Percentiles rank a stretch among this genome's conserved stretches.
phyloP scores from a whole-genome alignment of 345 rosid genomes.

The Cardamine occulta region DNA sequence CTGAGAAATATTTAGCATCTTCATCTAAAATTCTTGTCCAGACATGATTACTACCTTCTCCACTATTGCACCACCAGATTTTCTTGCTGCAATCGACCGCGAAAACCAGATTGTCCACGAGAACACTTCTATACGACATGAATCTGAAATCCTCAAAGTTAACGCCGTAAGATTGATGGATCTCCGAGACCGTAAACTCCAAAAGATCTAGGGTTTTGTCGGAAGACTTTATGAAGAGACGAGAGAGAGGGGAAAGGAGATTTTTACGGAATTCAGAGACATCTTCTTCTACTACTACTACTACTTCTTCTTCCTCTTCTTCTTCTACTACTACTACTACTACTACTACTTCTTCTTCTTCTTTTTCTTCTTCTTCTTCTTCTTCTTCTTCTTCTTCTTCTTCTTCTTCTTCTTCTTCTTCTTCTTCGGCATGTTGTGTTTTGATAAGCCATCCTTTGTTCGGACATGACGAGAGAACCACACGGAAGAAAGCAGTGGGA shows the following conservation, averaged over 20 bases:
- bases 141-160: neutral
- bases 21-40: conserved; percentile 26
- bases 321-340: too few species aligned
- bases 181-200: conserved; percentile 27
- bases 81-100: neutral
- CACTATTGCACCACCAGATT: conserved; percentile 30
- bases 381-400: too few species aligned
- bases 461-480: neutral
- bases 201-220: conserved; percentile 27
- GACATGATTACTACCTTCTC: neutral
- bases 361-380: too few species aligned
- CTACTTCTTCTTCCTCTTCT: too few species aligned
- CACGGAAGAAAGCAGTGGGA: conserved; percentile 31
- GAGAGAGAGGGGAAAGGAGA: conserved; percentile 19
- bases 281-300: too few species aligned
- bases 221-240: neutral
- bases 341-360: too few species aligned
- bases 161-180: conserved; percentile 19
- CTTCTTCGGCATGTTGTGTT: neutral
- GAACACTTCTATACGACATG: conserved; percentile 9
- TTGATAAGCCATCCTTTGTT: conserved; percentile 41
- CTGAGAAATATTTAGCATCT: conserved; percentile 13
- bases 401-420: too few species aligned
- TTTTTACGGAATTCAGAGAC: neutral
- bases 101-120: conserved; percentile 6